Evolutionary conservation across 108 stramenopile genomes (phyloP).

Genomic region (Skeletonema potamos): DNA sequence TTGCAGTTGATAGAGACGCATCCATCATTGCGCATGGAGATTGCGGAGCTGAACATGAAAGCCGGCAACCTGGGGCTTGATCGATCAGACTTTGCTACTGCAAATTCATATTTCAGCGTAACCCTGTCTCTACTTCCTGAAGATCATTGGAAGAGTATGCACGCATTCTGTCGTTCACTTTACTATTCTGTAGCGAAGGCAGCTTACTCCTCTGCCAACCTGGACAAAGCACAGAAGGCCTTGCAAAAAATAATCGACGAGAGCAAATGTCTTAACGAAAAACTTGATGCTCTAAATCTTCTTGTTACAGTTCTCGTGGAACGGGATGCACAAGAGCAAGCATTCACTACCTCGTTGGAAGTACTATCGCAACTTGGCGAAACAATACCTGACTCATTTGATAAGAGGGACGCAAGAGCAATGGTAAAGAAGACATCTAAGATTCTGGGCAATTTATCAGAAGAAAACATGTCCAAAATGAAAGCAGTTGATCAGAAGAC

Average conservation of each 20-base stretch:
- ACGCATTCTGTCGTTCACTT: background rate
- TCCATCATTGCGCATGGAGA: conserved; percentile 7
- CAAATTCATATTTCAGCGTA: conserved; percentile 1
- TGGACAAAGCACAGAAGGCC: conserved; percentile 12
- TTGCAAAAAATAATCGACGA: conserved; percentile 8
- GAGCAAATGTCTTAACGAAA: conserved; percentile 12
- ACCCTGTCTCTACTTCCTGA: background rate
- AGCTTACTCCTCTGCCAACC: conserved; percentile 6
- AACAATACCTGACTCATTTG: background rate
- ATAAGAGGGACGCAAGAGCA: background rate
- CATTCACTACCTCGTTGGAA: conserved; percentile 11
- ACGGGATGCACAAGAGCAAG: background rate
- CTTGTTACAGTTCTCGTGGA: conserved; percentile 1
- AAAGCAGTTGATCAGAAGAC: background rate
- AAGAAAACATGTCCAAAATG: background rate
- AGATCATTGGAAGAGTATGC: background rate
- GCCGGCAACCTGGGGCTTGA: conserved; percentile 11
- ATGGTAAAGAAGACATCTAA: background rate
- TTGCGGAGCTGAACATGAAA: conserved; percentile 18
- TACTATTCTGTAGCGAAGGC: conserved; percentile 6
- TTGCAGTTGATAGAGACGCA: background rate
- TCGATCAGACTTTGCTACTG: conserved; percentile 5
- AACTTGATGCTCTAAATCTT: conserved; percentile 21
- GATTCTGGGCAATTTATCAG: background rate
- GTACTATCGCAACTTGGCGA: conserved; percentile 31